Base-by-base conservation (phyloP, 139 green algal species). In the Axilococcus clingmanii region DNA sequence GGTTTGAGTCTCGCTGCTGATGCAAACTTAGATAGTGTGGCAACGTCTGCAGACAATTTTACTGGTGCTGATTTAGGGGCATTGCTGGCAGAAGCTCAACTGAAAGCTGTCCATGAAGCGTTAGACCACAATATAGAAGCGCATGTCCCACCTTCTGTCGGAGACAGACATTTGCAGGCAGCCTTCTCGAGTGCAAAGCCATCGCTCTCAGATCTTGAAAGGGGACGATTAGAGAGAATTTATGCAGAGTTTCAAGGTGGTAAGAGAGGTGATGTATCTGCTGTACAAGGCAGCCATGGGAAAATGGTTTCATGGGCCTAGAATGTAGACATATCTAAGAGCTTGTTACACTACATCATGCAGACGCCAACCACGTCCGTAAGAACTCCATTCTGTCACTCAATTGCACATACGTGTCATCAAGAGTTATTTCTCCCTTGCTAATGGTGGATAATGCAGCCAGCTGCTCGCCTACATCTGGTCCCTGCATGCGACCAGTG, bases 381-480 rank as follows among this genome's bases (percentile, higher is more conserved):
- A n/a, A n/a, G n/a, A n/a, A n/a, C n/a, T n/a, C n/a, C n/a, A n/a
- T n/a, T n/a, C n/a, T n/a, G n/a, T n/a, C n/a, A n/a, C n/a, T n/a
- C n/a, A n/a, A n/a, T n/a, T n/a, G n/a, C n/a, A n/a, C n/a, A n/a
- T n/a, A n/a, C n/a, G n/a, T n/a, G n/a, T n/a, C n/a, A n/a, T n/a
- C n/a, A n/a, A n/a, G n/a, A n/a, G n/a, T n/a, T n/a, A n/a, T n/a
- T n/a, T n/a, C n/a, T n/a, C n/a, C n/a, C n/a, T n/a, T n/a, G n/a
- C n/a, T n/a, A n/a, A n/a, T n/a, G n/a, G n/a, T n/a, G n/a, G n/a
- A n/a, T n/a, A n/a, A n/a, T n/a, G n/a, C n/a, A n/a, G n/a, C n/a
- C n/a, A n/a, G n/a, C n/a, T n/a, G n/a, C 31, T 91, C 79, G 14
- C 76, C 86, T 32, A 97, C 77, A 43, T 97, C 89, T 0, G 89